Evolutionary conservation across 2,329 filamentous ascomycete species (phyloP), one percentile per base, ranked within the genome.

Genomic region (Alternaria sp.): DNA sequence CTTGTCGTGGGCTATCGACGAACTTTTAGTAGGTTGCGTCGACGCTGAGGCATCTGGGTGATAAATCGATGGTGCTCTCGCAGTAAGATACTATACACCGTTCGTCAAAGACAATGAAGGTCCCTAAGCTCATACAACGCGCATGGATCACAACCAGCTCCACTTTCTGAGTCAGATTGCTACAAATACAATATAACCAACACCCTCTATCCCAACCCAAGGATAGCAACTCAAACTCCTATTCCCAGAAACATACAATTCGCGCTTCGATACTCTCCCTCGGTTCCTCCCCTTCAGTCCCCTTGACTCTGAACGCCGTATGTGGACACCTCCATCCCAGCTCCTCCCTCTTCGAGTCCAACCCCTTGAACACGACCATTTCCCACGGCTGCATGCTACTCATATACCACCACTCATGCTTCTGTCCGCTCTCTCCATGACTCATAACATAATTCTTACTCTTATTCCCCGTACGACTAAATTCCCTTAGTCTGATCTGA

Each of bases 391-490:
- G 46, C 68, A 73, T 70, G 36, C 53, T 62, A 39, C 64, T 66
- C 65, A 71, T 70, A 46, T 67, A 75, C 57, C 64, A 76, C 72
- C 73, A 76, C 41, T 60, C 38, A 51, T 75, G 71, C 30, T 52
- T 38, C 43, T 65, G 54, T 20, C 62, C 49, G 5, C 54, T 43
- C 20, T 51, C 42, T 7, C 34, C 54, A 54, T 67, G 62, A 43
- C 62, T 64, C 57, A 70, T 56, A 4, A 70, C 66, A 30, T 68
- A 70, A 43, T 70, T 70, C 49, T 54, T 62, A 5, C 30, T 59
- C 57, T 46, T 57, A 46, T 53, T 64, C 26, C 53, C 65, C n/a
- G 51, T 70, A n/a, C 65, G 56, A 14, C 61, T 61, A 5, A 69
- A 70, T 7, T 66, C 57, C 3, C 69, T 38, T 20, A 65, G 5